These are phyloP conservation scores for Trichoderma koningii DNA, from an alignment of 2,329 filamentous ascomycete species.

Conservation along the genomic window DNA sequence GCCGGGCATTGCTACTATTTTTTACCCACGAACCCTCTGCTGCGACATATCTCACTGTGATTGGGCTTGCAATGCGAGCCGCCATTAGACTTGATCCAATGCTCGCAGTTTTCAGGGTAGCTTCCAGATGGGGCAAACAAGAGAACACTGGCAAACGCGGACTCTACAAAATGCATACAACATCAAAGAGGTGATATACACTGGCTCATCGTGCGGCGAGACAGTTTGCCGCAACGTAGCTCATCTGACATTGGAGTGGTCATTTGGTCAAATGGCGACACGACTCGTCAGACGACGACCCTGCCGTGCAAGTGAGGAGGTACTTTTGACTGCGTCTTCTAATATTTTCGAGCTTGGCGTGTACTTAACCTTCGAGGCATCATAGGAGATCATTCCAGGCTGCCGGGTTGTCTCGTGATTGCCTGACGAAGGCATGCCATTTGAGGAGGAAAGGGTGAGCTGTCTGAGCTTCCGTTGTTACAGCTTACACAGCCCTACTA, in stretches of 20 bases:
- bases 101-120: neutral
- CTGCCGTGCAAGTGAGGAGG: constrained; percentile 6
- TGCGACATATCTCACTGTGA: neutral
- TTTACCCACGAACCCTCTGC: neutral
- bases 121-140: neutral
- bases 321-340: constrained; percentile 5
- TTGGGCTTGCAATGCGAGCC: neutral
- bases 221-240: neutral
- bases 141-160: neutral
- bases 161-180: neutral
- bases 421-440: neutral
- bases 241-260: neutral
- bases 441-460: neutral
- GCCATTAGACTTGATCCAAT: neutral
- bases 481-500: constrained; percentile 8
- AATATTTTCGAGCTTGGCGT: neutral
- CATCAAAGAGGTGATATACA: neutral
- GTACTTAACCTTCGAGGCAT: neutral
- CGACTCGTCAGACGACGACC: constrained; percentile 6
- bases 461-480: neutral
- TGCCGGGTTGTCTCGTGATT: neutral
- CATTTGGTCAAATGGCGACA: neutral
- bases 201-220: neutral
- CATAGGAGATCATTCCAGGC: neutral
- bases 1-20: constrained; percentile 5